Percentiles rank a stretch among this genome's conserved stretches.
Evolutionary conservation across 345 rosid genomes (phyloP).

Genomic region (Citrus unshiu): DNA sequence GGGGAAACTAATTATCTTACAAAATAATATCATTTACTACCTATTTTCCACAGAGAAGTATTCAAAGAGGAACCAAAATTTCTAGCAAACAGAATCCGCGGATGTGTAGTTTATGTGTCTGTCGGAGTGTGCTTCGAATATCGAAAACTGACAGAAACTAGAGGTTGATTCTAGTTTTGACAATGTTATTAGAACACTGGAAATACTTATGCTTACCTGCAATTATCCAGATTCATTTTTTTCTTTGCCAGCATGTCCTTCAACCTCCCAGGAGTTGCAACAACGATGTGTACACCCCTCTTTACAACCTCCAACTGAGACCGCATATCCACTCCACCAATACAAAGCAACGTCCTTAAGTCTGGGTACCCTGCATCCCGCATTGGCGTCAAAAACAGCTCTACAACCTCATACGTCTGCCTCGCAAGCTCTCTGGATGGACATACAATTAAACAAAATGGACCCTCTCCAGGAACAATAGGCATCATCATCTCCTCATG

Average conservation of each 20-base stretch:
- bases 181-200: background rate
- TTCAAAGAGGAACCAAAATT: too few relatives aligned
- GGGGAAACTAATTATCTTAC: background rate
- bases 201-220: constrained; percentile 49
- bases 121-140: background rate
- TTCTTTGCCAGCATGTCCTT: constrained; percentile 96
- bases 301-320: constrained; percentile 83
- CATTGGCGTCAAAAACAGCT: constrained; percentile 64
- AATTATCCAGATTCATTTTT: constrained; percentile 83
- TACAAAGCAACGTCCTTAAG: constrained; percentile 74
- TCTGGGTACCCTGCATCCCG: constrained; percentile 64
- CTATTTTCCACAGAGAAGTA: background rate
- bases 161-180: background rate
- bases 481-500: constrained; percentile 98
- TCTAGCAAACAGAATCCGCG: background rate
- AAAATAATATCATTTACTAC: background rate
- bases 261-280: constrained; percentile 93
- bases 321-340: constrained; percentile 91
- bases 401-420: constrained; percentile 89
- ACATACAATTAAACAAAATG: constrained; percentile 70
- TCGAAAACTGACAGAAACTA: background rate
- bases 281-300: constrained; percentile 88
- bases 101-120: background rate
- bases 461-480: constrained; percentile 78
- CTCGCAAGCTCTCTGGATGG: constrained; percentile 93